These are phyloP conservation scores for Vitrella brassicaformis DNA, from an alignment of 73 alveolate genomes.

Conservation along the genomic window DNA sequence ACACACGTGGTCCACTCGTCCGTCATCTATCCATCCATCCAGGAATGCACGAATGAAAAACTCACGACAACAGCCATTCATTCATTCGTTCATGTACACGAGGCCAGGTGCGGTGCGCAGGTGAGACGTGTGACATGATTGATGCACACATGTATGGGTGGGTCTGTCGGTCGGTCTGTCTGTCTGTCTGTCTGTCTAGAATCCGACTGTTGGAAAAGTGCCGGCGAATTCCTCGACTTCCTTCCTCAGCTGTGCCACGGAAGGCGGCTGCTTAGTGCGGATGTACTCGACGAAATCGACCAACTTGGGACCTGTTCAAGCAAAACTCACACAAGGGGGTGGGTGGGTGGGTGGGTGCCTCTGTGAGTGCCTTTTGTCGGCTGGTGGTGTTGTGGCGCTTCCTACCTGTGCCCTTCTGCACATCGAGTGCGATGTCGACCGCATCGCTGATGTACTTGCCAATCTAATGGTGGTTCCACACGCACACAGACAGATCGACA, in stretches of 20 bases:
- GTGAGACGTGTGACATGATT: too few relatives aligned
- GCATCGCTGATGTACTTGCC: constrained; percentile 32
- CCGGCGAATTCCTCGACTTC: constrained; percentile 43
- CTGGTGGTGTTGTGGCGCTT: neutral
- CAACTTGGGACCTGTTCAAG: neutral
- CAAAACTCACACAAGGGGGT: too few relatives aligned
- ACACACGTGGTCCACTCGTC: too few relatives aligned
- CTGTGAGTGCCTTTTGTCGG: too few relatives aligned
- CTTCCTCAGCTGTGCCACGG: neutral
- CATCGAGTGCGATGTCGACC: constrained; percentile 22
- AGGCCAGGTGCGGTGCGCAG: too few relatives aligned
- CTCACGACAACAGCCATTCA: too few relatives aligned
- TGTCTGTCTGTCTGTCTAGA: neutral
- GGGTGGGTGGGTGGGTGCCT: too few relatives aligned
- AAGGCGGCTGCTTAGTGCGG: neutral
- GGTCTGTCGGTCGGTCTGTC: too few relatives aligned
- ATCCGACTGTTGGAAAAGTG: constrained; percentile 41
- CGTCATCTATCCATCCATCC: too few relatives aligned
- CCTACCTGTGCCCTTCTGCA: constrained; percentile 7
- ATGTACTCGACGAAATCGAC: neutral
- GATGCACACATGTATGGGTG: too few relatives aligned
- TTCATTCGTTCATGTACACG: too few relatives aligned
- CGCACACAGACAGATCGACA: neutral
- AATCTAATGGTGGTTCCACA: neutral
- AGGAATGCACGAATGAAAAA: too few relatives aligned